phyloP scores from a whole-genome alignment of 2,329 filamentous ascomycete species.

The Colletotrichum ledebouriae region DNA sequence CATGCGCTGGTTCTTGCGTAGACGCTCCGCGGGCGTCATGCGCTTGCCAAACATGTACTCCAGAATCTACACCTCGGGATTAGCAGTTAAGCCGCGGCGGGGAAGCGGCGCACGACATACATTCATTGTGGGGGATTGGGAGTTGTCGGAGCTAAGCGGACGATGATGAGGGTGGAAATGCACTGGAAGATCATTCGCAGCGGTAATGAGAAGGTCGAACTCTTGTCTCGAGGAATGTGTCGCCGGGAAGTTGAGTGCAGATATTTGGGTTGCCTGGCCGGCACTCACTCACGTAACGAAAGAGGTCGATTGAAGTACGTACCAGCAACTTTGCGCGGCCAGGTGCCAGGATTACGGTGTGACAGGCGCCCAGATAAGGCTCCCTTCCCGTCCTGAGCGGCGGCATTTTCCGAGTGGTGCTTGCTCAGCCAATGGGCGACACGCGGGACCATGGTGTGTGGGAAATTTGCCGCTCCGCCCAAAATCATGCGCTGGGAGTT shows the following conservation, averaged over 20 bases:
- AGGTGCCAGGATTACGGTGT: constrained; percentile 28
- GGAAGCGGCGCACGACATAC: constrained; percentile 54
- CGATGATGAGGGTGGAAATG: not conserved
- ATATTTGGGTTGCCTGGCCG: constrained; percentile 31
- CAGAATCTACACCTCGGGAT: constrained; percentile 76
- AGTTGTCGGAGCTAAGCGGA: not conserved
- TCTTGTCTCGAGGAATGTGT: constrained; percentile 27
- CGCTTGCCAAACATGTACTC: constrained; percentile 99
- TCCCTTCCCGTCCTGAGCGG: not conserved
- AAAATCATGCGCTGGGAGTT: constrained; percentile 48
- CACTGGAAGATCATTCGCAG: not conserved
- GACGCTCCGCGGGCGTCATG: constrained; percentile 93
- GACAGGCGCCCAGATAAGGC: constrained; percentile 44
- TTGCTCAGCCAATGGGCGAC: constrained; percentile 48
- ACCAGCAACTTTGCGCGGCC: constrained; percentile 36
- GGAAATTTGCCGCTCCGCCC: constrained; percentile 48
- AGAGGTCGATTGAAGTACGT: constrained; percentile 28
- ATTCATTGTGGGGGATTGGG: constrained; percentile 63
- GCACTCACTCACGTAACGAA: constrained; percentile 7
- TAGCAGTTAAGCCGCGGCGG: constrained; percentile 38
- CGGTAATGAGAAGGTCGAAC: constrained; percentile 18
- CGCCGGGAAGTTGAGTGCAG: constrained; percentile 27
- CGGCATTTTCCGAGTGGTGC: constrained; percentile 45
- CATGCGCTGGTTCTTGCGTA: constrained; percentile 94
- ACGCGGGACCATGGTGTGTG: constrained; percentile 44